Base-by-base conservation (phyloP, 768 basidiomycete genomes). In the Russula earlei region DNA sequence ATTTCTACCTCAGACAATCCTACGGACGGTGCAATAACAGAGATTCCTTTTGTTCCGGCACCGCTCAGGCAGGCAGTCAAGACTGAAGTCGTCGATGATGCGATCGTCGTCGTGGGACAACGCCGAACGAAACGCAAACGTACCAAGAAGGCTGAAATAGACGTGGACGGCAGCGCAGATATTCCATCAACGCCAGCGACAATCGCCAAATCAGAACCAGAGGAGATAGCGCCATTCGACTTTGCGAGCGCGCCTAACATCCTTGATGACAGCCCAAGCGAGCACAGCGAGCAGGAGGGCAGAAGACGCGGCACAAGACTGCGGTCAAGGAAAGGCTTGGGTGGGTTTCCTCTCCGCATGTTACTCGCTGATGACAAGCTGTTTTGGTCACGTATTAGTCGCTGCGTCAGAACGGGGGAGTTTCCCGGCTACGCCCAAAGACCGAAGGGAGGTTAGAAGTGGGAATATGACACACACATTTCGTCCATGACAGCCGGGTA, bases 31-130 rank as follows among this genome's bases (percentile, higher is more conserved):
- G 77, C 75, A 68, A 77, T 82, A 51, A 76, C 81, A 34, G 89
- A 91, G 68, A 79, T 92, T 7, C 82, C 91, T 1, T 94, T 84
- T 60, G 75, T 94, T 9, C 90, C 90, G 45, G 76, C 81, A 1
- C 69, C 79, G 0, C 76, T 82, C 63, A 80, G 91, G 20, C 66
- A 65, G 48, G 53, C 65, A 19, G 68, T 65, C 37, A 56, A 62
- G 25, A 38, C 65, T 33, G 66, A 64, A 25, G 67, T 66, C 19
- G 70, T 71, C 31, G 80, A 83, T 43, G 88, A 87, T 64, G 73
- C 79, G 1, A 83, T 91, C 50, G 79, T 90, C 6, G 76, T 85
- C 14, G 85, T 89, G 17, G 87, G 87, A 7, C 82, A 84, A 64
- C 72, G 76, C 50, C 74, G 77, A 66, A 82, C 82, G 72, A 86